A percentile compares a stretch with the other conserved stretches of the same genome.
phyloP scores from a whole-genome alignment of 345 rosid species.

The Microthlaspi erraticum region DNA sequence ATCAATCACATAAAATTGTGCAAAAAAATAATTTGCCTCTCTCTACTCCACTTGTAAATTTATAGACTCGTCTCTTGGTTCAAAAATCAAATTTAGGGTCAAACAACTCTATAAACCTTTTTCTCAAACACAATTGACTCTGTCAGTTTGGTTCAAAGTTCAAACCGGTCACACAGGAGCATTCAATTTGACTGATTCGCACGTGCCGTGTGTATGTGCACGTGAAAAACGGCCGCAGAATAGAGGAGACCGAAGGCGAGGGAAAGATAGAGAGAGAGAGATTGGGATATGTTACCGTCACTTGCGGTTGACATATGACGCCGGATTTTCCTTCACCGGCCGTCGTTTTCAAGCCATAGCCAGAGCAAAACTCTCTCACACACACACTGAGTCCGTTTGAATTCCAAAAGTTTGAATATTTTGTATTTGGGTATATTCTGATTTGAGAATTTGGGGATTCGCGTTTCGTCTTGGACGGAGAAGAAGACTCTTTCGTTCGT shows the following conservation, averaged over 20 bases:
- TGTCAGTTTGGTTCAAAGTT: slow-evolving; percentile 16
- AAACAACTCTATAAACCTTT: background rate
- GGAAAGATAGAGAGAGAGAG: slow-evolving; percentile 14
- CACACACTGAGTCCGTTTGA: background rate
- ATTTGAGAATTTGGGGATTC: slow-evolving; percentile 7
- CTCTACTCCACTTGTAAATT: background rate
- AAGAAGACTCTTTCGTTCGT: slow-evolving; percentile 29
- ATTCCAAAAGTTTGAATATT: slow-evolving; percentile 16
- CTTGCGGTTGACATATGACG: slow-evolving; percentile 39
- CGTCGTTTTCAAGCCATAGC: slow-evolving; percentile 3
- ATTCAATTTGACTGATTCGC: slow-evolving; percentile 24
- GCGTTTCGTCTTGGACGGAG: slow-evolving; percentile 12
- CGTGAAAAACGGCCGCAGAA: slow-evolving; percentile 25
- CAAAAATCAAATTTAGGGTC: background rate
- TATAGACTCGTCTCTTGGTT: background rate
- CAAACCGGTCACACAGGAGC: slow-evolving; percentile 25
- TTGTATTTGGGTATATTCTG: background rate
- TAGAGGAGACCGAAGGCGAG: background rate
- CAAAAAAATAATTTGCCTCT: background rate
- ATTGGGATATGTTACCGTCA: slow-evolving; percentile 32
- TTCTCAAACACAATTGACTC: slow-evolving; percentile 19
- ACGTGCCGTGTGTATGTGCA: slow-evolving; percentile 28
- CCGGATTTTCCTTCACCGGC: slow-evolving; percentile 42
- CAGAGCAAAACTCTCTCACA: background rate
- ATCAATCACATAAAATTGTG: background rate